Base-by-base conservation (phyloP, 2,329 filamentous ascomycete species). In the Ceratocystis cubensis region DNA sequence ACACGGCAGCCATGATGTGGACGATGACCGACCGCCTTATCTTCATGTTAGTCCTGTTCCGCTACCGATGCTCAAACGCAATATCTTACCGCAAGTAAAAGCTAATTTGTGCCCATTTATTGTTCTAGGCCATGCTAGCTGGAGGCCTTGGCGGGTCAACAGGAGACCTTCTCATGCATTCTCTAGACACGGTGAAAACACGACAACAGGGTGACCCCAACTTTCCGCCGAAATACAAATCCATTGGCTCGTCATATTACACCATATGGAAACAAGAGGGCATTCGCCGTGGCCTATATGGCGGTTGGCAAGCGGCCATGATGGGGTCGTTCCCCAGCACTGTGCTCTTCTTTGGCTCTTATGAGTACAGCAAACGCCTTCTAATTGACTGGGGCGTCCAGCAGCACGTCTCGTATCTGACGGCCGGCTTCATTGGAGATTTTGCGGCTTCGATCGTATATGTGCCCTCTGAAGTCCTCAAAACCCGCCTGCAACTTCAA, bases 161-260 rank as follows among this genome's bases (percentile, higher is more conserved):
- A 66, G 94, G 95, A 68, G 94, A 99, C 76, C 88, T 99, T 83
- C 80, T 99, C 71, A 99, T 99, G 94, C 94, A 99, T 78, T 97
- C 93, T 59, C 83, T 99, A 73, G 94, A 99, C 76, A 99, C 94
- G 0, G 94, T 99, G 72, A 99, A 99, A 78, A 99, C 94, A 61
- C 85, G 94, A 71, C 95, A 99, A 75, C 94, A 99, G 77, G 94
- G 93, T 73, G 94, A 97, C 73, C 92, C 93, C 57, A 88, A 94
- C 74, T 83, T 96, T 69, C 94, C 94, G 25, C 88, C 94, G 1
- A 96, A 89, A 77, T 99, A 99, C 77, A 88, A 88, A 10, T 93
- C 91, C 17, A 86, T 97, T 75, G 89, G 88, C 48, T 89, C 88
- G 67, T 94, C 93, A 3, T 99, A 97, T 77, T 84, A 88, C 74